Conservation (phyloP, 176 grass and related monocot genomes). For the Phyllostachys edulis region DNA sequence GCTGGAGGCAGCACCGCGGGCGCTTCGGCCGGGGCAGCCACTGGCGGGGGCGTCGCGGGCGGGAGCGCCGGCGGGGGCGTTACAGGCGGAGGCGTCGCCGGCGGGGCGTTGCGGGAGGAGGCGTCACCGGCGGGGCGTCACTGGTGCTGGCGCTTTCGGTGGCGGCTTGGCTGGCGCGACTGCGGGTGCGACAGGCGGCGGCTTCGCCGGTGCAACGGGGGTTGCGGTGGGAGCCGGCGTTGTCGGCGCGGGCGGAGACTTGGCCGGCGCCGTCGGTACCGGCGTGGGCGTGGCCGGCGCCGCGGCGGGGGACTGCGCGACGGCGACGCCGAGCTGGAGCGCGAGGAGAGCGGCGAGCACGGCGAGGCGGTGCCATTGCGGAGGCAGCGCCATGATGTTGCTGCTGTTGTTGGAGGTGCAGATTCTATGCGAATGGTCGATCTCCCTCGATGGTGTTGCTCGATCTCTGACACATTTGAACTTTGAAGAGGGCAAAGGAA, state of each 20-base stretch:
- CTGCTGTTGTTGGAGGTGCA: not conserved
- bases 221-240: slow-evolving; percentile 17
- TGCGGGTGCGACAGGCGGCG: slow-evolving; percentile 18
- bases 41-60: slow-evolving; percentile 10
- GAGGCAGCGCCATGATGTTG: slow-evolving; percentile 23
- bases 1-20: slow-evolving; percentile 32
- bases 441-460: not conserved
- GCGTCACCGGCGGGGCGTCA: slow-evolving; percentile 3
- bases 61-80: slow-evolving; percentile 19
- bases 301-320: slow-evolving; percentile 36
- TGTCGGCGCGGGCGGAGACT: slow-evolving; percentile 15
- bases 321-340: slow-evolving; percentile 19
- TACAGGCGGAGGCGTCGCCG: not conserved
- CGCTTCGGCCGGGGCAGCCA: not conserved
- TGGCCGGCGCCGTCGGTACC: not conserved
- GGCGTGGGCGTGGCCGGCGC: slow-evolving; percentile 32
- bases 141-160: not conserved
- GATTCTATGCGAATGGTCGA: not conserved
- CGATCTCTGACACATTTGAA: not conserved
- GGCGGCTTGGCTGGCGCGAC: slow-evolving; percentile 15
- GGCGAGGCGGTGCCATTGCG: not conserved
- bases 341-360: slow-evolving; percentile 11
- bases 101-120: slow-evolving; percentile 10
- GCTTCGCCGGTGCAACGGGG: not conserved
- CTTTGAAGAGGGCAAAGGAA: not conserved